Base-by-base conservation (phyloP, 176 grass and related monocot species). In the Otatea glauca region DNA sequence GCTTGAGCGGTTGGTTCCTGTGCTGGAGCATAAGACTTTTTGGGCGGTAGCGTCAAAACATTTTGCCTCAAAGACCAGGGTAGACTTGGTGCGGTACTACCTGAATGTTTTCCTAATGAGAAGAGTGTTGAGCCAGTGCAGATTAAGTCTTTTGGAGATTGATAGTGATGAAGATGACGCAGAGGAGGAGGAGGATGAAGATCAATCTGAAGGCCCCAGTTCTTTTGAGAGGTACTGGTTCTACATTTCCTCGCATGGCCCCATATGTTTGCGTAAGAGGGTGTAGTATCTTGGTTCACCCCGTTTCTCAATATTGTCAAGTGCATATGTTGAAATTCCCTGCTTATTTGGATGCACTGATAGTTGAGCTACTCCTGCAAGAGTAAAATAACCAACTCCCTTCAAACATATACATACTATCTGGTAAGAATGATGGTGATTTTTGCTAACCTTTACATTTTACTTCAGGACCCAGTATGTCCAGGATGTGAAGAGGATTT, bases 91-190 rank as follows among this genome's bases (percentile, higher is more conserved):
- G 80, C 84, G 50, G 45, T 99, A 99, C 61, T 99, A 92, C 86
- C 86, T 96, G 83, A 99, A 99, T 81, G 97, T 99, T 75, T 94
- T 89, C 84, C 66, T 96, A 79, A 86, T 92, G 74, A 95, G 91
- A 88, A 87, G 86, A 85, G 91, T 96, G 45, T 86, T 80, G 41
- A 88, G 70, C 69, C 88, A 91, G 53, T 96, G 97, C 84, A 88
- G 92, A 75, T 35, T 81, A 49, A 83, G 75, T 71, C 92, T 88
- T 72, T 51, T 82, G 76, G 88, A 91, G 63, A 87, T 93, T 75
- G 89, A 99, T 45, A 93, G 92, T 49, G 97, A 94, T 50, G 92
- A 96, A 74, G 91, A 95, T 71, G 77, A 87, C 62, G 62, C 79
- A 63, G 91, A 96, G 51, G 96, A 94, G 74, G 81, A 87, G 61